Percentiles rank a stretch among this genome's conserved stretches.
Conservation (phyloP, 2,329 filamentous ascomycete genomes). For the Tolypocladium inflatum region DNA sequence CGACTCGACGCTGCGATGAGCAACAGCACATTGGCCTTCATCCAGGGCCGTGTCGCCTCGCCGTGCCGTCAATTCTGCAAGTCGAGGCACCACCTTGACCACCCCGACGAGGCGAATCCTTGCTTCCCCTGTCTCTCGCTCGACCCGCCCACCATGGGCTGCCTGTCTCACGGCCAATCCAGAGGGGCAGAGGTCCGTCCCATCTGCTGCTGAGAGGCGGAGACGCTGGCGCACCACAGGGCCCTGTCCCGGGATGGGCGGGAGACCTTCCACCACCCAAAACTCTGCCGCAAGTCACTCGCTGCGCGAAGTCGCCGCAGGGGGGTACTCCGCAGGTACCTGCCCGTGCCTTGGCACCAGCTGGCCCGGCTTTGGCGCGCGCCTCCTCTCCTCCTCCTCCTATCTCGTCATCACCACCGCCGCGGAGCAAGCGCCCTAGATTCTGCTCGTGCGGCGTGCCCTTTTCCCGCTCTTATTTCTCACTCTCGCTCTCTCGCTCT, state of each 20-base stretch:
- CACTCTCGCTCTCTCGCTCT: not conserved
- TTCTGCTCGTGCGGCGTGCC: not conserved
- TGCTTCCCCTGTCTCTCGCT: not conserved
- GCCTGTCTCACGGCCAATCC: not conserved
- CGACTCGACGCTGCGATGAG: not conserved
- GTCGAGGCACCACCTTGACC: too few relatives aligned
- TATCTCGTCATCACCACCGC: not conserved
- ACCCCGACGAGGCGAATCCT: too few relatives aligned
- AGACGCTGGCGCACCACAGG: not conserved
- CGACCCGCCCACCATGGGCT: too few relatives aligned
- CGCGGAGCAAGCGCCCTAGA: not conserved
- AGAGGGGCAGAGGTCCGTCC: not conserved
- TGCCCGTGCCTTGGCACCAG: not conserved
- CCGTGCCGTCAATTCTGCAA: too few relatives aligned
- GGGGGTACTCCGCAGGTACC: too few relatives aligned
- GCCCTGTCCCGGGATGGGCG: not conserved
- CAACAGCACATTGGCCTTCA: too few relatives aligned
- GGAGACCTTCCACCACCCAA: not conserved
- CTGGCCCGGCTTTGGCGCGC: conserved; percentile 3
- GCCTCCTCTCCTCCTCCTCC: not conserved
- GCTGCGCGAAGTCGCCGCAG: not conserved
- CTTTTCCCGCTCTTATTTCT: not conserved
- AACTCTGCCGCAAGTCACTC: conserved; percentile 1
- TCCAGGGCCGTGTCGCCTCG: too few relatives aligned
- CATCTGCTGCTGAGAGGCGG: not conserved